Percentiles rank a stretch among this genome's conserved stretches.
These are phyloP conservation scores for Cadophora sp. DNA, from an alignment of 2,329 filamentous ascomycete species.

Conservation along the genomic window DNA sequence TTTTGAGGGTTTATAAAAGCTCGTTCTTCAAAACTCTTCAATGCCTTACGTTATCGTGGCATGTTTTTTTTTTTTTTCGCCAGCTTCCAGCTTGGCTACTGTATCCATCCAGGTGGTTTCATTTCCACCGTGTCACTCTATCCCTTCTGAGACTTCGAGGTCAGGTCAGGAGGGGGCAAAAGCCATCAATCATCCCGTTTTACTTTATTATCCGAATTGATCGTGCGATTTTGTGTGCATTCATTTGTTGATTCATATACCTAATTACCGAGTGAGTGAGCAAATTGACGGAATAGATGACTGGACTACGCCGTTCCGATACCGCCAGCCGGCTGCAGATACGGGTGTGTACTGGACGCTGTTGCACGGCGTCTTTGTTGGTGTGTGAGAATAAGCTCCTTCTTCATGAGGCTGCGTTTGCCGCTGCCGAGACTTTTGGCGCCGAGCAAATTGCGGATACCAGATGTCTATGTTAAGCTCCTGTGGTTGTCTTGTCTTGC, in stretches of 20 bases:
- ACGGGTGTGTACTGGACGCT: background rate
- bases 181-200: background rate
- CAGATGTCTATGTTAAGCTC: background rate
- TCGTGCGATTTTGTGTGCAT: background rate
- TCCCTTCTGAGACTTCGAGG: background rate
- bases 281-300: background rate
- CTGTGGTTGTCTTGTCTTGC: background rate
- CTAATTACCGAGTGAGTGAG: background rate
- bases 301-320: background rate
- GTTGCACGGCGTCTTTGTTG: background rate
- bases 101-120: background rate
- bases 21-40: background rate
- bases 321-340: slow-evolving; percentile 7
- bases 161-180: background rate
- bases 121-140: background rate
- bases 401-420: slow-evolving; percentile 10
- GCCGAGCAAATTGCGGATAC: slow-evolving; percentile 10
- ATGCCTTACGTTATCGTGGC: slow-evolving; percentile 6
- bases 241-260: slow-evolving; percentile 4
- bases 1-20: background rate
- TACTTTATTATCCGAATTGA: background rate
- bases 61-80: background rate
- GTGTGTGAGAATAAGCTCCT: slow-evolving; percentile 15
- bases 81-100: background rate
- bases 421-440: slow-evolving; percentile 12